A percentile compares a stretch with the other conserved stretches of the same genome.
phyloP scores from a whole-genome alignment of 139 green algal species.

The Nannochloris sp. region DNA sequence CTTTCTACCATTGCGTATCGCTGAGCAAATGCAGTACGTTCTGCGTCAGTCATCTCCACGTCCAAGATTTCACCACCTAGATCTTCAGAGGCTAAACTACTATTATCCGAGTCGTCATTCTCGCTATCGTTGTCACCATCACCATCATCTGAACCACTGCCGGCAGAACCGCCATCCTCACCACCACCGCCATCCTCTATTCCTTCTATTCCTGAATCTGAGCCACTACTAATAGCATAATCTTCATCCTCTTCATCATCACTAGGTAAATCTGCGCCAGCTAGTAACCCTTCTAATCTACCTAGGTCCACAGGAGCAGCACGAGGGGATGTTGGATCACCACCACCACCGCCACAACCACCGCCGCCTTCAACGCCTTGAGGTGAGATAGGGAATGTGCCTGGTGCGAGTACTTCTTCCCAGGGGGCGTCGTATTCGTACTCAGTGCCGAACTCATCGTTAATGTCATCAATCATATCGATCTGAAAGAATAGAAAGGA shows the following conservation, averaged over 20 bases:
- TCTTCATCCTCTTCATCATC: conserved; percentile 39
- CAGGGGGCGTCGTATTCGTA: conserved; percentile 45
- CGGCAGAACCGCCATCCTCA: not conserved
- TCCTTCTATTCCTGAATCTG: not conserved
- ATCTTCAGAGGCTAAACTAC: not conserved
- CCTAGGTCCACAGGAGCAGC: conserved; percentile 15
- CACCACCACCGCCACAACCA: not conserved
- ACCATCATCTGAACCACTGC: conserved; percentile 2
- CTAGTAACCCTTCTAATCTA: conserved; percentile 11
- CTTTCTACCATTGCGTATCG: not conserved
- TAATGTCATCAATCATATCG: conserved; percentile 54
- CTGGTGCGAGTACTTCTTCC: conserved; percentile 29
- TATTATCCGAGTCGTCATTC: not conserved
- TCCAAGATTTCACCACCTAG: not conserved
- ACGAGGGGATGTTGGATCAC: not conserved
- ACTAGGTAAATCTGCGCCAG: conserved; percentile 26
- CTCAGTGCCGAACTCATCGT: conserved; percentile 51
- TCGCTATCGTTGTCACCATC: not conserved
- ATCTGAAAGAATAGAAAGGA: conserved; percentile 19
- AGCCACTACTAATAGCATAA: conserved; percentile 11
- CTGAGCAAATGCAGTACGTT: not conserved
- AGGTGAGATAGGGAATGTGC: conserved; percentile 6
- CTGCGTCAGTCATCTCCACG: not conserved
- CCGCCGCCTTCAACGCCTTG: not conserved
- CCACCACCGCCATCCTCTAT: not conserved